Evolutionary conservation across 345 rosid genomes (phyloP), one percentile per base, ranked within the genome.

Genomic region (Aquilaria yunnanensis): DNA sequence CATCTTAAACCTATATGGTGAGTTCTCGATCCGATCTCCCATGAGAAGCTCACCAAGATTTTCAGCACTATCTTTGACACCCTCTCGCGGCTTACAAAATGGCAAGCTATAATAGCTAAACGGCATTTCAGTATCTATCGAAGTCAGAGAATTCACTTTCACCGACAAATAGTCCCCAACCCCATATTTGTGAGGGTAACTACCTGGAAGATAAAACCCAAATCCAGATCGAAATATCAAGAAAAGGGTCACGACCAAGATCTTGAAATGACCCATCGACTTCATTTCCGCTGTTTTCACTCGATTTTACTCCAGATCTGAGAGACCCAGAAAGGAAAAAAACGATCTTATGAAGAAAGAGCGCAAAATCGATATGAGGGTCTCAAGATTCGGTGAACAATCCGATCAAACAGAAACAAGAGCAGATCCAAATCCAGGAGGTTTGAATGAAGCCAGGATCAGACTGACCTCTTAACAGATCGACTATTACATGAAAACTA

Each of bases 11-110:
- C 37, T 78, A 62, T 78, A 83, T 0, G 92, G 92, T 0, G 92
- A 86, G 68, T 86, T 86, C 71, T 83, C 89, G 54, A 86, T 86
- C 65, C 92, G 77, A 69, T 86, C 89, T 29, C 92, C 92, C 89
- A 86, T 76, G 54, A 86, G 83, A 55, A 83, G 80, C 79, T 83
- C 92, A 50, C 89, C 92, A 0, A 86, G 82, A 67, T 86, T 86
- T 78, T 86, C 92, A 33, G 85, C 85, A 55, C 87, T 81, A 74
- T 86, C 92, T 71, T 81, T 86, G 16, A 86, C 76, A 51, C 92
- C 92, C 59, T 73, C 92, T 3, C 11, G 4, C 10, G 92, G 92
- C 48, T 70, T 62, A 54, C 89, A 86, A 54, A 86, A 86, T 32
- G 92, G 92, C 52, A 86, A 67, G 57, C 92, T 86, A 58, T 83